A percentile compares a stretch with the other conserved stretches of the same genome.
Evolutionary conservation across 495 filamentous ascomycete species (phyloP).

Genomic region (Ascodesmis nigricans): DNA sequence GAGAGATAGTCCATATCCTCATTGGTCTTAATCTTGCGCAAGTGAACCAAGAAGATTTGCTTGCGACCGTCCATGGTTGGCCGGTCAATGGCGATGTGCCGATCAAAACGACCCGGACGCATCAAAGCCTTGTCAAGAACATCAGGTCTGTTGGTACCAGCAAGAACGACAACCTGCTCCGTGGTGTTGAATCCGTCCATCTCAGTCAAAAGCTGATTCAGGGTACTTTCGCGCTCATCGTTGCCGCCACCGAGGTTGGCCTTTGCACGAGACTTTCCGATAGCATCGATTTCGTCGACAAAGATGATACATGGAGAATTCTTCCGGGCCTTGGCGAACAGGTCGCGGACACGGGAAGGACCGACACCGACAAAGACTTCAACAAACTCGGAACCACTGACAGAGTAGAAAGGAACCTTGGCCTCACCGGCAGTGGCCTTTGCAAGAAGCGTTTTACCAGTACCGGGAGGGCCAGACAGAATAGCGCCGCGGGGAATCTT

Average conservation of each 20-base stretch:
- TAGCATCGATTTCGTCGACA: constrained; percentile 97
- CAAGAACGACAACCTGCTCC: constrained; percentile 94
- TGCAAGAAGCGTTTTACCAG: constrained; percentile 89
- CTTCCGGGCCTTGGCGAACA: constrained; percentile 86
- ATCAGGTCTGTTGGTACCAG: constrained; percentile 87
- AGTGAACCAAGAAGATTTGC: constrained; percentile 85
- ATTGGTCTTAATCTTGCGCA: constrained; percentile 74
- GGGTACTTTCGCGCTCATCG: constrained; percentile 85
- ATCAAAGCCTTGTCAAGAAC: constrained; percentile 86
- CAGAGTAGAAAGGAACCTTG: constrained; percentile 91
- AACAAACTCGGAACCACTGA: constrained; percentile 95
- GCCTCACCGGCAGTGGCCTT: constrained; percentile 97
- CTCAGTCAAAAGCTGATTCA: constrained; percentile 95
- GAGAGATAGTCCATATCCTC: constrained; percentile 73
- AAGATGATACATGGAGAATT: constrained; percentile 97
- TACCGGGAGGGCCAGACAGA: constrained; percentile 86
- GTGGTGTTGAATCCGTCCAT: constrained; percentile 99
- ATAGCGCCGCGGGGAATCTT: constrained; percentile 96
- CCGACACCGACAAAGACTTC: constrained; percentile 99
- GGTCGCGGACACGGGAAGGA: constrained; percentile 78
- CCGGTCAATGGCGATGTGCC: constrained; percentile 79
- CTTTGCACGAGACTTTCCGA: constrained; percentile 64
- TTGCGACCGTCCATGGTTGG: constrained; percentile 93
- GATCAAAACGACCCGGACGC: constrained; percentile 89
- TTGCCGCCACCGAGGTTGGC: constrained; percentile 60